These are phyloP conservation scores for Cephalotrichum gorgonifer DNA, from an alignment of 2,329 filamentous ascomycete genomes.

Conservation along the genomic window DNA sequence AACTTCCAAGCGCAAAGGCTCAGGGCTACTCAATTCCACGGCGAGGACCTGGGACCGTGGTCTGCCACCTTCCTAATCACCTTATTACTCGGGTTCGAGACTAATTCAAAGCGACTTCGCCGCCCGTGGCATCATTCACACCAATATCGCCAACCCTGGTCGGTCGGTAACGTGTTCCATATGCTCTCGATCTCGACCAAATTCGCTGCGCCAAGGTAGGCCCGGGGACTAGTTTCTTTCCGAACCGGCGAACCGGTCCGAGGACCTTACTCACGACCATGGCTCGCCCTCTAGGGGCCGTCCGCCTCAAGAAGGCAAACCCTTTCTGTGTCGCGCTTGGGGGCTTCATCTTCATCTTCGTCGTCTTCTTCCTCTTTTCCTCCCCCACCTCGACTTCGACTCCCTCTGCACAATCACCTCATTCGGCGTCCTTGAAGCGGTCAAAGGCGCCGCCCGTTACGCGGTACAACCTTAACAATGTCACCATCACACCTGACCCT, in stretches of 20 bases:
- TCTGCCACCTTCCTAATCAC: background rate
- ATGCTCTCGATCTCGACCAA: background rate
- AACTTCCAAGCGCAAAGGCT: background rate
- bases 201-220: background rate
- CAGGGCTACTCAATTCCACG: background rate
- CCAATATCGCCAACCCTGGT: background rate
- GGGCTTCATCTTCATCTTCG: conserved; percentile 59
- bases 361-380: conserved; percentile 53
- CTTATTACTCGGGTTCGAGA: background rate
- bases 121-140: background rate
- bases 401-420: conserved; percentile 31
- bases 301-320: conserved; percentile 71
- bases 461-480: conserved; percentile 90
- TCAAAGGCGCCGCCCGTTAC: conserved; percentile 68
- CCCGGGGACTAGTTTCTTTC: background rate
- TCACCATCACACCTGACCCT: conserved; percentile 71
- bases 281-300: conserved; percentile 49
- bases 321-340: conserved; percentile 65
- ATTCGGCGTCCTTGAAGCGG: conserved; percentile 45
- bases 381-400: conserved; percentile 38
- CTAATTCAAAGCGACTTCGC: background rate
- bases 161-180: background rate
- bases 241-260: background rate
- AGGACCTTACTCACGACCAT: conserved; percentile 17
- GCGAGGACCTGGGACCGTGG: background rate